These are phyloP conservation scores for Jacaranda mimosifolia DNA, from an alignment of 257 asterid genomes.

Conservation along the genomic window DNA sequence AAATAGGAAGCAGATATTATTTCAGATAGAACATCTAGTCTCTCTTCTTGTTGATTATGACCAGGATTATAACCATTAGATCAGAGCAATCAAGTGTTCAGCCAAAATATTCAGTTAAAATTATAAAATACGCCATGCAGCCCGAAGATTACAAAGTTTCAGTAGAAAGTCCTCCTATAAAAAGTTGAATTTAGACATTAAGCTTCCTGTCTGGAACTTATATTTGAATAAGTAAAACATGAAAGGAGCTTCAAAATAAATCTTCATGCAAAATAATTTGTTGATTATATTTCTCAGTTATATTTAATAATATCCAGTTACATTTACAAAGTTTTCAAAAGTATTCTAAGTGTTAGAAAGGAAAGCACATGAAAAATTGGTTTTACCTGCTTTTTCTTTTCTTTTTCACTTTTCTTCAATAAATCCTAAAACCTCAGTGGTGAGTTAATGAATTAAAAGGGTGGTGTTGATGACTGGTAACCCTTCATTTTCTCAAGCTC, in stretches of 20 bases:
- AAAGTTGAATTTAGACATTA: not conserved
- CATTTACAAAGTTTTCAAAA: not conserved
- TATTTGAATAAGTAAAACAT: not conserved
- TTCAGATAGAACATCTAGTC: conserved; percentile 13
- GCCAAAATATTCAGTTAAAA: not conserved
- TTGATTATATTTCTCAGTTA: not conserved
- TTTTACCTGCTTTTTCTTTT: not conserved
- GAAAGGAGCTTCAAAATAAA: not conserved
- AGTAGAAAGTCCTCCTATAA: not conserved
- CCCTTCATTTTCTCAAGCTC: not conserved
- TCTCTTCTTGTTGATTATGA: not conserved
- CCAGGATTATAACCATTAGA: conserved; percentile 8
- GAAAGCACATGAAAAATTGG: not conserved
- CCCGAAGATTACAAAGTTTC: not conserved
- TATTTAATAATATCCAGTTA: conserved; percentile 10
- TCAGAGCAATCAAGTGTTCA: not conserved
- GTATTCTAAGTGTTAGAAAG: not conserved
- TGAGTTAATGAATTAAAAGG: not conserved
- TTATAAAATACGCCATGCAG: conserved; percentile 2
- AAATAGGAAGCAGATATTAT: conserved; percentile 20
- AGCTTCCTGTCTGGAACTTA: not conserved
- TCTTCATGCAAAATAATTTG: not conserved
- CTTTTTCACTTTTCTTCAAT: not conserved
- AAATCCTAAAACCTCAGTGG: not conserved
- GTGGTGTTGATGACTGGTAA: not conserved